Percentiles rank a stretch among this genome's conserved stretches.
Evolutionary conservation across 116 monocot species (phyloP).

Genomic region (Cymodocea nodosa): DNA sequence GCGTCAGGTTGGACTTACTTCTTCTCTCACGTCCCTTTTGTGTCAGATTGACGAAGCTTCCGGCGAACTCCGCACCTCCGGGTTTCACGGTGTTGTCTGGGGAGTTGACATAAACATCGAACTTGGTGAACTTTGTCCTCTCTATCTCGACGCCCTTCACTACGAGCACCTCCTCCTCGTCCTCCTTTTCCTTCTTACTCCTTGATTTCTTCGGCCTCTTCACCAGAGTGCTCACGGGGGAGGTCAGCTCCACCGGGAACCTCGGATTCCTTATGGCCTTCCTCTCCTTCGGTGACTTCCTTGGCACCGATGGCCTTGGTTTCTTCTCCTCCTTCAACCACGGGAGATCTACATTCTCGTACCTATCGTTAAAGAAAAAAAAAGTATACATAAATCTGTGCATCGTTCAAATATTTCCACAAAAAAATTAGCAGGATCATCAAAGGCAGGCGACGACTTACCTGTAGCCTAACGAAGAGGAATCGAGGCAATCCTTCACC

Average conservation of each 20-base stretch:
- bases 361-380: background rate
- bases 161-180: conserved; percentile 19
- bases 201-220: conserved; percentile 13
- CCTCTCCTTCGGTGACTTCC: background rate
- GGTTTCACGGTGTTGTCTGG: conserved; percentile 3
- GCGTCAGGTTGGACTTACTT: background rate
- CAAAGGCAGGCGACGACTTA: background rate
- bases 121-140: background rate
- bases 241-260: conserved; percentile 8
- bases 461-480: conserved; percentile 5
- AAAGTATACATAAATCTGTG: too few species aligned
- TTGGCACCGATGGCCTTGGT: background rate
- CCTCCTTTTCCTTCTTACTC: conserved; percentile 11
- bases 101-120: conserved; percentile 16
- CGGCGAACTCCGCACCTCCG: conserved; percentile 10
- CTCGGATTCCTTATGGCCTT: background rate
- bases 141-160: conserved; percentile 9
- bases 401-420: too few species aligned
- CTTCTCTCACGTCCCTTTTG: background rate
- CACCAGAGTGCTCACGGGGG: conserved; percentile 5
- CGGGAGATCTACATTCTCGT: conserved; percentile 1
- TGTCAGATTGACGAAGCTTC: conserved; percentile 15
- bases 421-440: too few species aligned
- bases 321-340: background rate
- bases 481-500: conserved; percentile 10